Evolutionary conservation across 2,329 filamentous ascomycete species (phyloP), one percentile per base, ranked within the genome.

Genomic region (Coniochaeta sp.): DNA sequence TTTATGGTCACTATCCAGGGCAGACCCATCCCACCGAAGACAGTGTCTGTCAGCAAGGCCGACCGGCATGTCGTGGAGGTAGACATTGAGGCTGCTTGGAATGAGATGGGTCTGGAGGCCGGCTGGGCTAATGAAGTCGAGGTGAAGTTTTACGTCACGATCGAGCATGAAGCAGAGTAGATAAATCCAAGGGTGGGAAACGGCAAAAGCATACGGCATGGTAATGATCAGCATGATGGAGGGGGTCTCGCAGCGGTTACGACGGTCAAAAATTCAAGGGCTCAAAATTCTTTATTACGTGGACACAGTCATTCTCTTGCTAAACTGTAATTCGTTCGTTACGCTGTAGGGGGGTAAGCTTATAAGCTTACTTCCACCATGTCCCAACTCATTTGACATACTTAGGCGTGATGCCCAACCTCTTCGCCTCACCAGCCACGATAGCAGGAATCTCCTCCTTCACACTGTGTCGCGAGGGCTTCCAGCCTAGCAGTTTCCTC

Each of bases 81-180:
- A 59, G 90, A 98, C 76, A 73, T 91, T 14, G 82, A 86, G 65
- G 79, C 75, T 32, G 93, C 93, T 0, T 98, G 92, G 92, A 81
- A 82, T 54, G 85, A 90, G 67, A 81, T 92, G 77, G 82, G 80
- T 0, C 77, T 95, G 59, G 76, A 85, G 61, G 81, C 84, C 40
- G 86, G 88, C 8, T 96, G 90, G 88, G 88, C 86, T 64, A 96
- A 96, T 70, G 90, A 96, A 71, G 81, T 92, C 40, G 79, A 84
- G 62, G 76, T 96, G 47, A 87, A 87, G 70, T 72, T 91, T 5
- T 87, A 77, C 60, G 79, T 84, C 55, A 71, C 72, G 26, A 67
- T 77, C 54, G 77, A 76, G 42, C 47, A 52, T 22, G 2, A 30
- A 26, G 42, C 12, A n/a, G 47, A 8, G 10, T 28, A 52, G n/a